Conservation (phyloP, 2,329 filamentous ascomycete species). For the Colletotrichum eremochloae region DNA sequence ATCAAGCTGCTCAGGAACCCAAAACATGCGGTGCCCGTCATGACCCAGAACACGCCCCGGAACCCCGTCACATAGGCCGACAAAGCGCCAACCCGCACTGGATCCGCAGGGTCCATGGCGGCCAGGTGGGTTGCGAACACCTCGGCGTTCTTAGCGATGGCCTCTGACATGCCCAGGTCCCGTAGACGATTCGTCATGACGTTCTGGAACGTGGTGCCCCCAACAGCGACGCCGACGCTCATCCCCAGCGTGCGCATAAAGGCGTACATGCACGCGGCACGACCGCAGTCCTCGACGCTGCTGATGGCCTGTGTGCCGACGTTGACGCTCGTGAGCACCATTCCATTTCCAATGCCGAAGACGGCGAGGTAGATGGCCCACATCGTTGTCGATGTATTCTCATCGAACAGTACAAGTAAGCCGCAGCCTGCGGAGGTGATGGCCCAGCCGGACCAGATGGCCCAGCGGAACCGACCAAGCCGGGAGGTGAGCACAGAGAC, state of each 20-base stretch:
- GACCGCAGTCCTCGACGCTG: constrained; percentile 48
- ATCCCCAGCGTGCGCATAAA: constrained; percentile 58
- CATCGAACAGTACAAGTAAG: neutral
- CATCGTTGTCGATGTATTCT: neutral
- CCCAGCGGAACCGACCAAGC: constrained; percentile 9
- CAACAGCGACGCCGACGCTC: constrained; percentile 57
- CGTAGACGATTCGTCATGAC: neutral
- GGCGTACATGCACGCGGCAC: constrained; percentile 54
- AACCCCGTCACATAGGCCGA: neutral
- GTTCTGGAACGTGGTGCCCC: constrained; percentile 57
- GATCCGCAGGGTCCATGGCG: neutral
- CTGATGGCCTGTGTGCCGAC: constrained; percentile 55
- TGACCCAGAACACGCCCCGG: neutral
- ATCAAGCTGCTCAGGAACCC: neutral
- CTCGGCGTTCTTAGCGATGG: constrained; percentile 5
- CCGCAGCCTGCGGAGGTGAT: constrained; percentile 4
- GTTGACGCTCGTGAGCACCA: constrained; percentile 32
- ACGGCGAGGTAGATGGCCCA: neutral
- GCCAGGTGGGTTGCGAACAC: neutral
- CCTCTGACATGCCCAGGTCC: neutral
- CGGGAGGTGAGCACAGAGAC: neutral
- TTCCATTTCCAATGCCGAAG: constrained; percentile 24
- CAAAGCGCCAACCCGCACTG: neutral
- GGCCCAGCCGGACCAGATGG: constrained; percentile 17
- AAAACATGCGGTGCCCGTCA: neutral